Evolutionary conservation across 2,329 filamentous ascomycete genomes (phyloP).

Genomic region (Trichoderma simmonsii): DNA sequence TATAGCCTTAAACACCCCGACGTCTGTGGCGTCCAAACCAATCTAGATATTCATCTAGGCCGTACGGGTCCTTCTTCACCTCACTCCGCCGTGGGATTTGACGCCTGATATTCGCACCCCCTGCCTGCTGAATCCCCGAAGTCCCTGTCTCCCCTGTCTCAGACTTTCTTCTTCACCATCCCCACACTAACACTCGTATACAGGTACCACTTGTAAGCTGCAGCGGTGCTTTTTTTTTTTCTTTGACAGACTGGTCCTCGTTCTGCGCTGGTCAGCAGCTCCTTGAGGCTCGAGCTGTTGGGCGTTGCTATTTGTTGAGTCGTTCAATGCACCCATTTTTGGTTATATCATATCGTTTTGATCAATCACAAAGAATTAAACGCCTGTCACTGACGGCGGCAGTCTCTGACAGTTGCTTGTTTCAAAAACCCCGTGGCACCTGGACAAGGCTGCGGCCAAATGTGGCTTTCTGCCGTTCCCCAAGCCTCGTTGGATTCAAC

Average conservation of each 20-base stretch:
- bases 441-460: background rate
- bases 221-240: background rate
- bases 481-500: slow-evolving; percentile 1
- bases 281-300: background rate
- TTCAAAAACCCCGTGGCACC: background rate
- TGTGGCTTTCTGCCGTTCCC: background rate
- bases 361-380: background rate
- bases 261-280: slow-evolving; percentile 3
- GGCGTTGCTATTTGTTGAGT: background rate
- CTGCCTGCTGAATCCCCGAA: slow-evolving; percentile 11
- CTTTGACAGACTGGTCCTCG: background rate
- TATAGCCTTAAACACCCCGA: background rate
- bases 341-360: background rate
- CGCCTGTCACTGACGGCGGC: background rate
- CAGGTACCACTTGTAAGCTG: slow-evolving; percentile 2
- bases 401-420: background rate
- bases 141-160: slow-evolving; percentile 15
- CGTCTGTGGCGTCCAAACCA: background rate
- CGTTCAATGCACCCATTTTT: background rate
- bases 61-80: background rate
- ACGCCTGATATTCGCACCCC: slow-evolving; percentile 2
- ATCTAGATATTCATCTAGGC: slow-evolving; percentile 12
- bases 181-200: background rate
- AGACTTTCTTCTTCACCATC: background rate
- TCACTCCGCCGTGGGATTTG: background rate